Evolutionary conservation across 805 yeast species (phyloP).

Genomic region (Wickerhamomyces tratensis): DNA sequence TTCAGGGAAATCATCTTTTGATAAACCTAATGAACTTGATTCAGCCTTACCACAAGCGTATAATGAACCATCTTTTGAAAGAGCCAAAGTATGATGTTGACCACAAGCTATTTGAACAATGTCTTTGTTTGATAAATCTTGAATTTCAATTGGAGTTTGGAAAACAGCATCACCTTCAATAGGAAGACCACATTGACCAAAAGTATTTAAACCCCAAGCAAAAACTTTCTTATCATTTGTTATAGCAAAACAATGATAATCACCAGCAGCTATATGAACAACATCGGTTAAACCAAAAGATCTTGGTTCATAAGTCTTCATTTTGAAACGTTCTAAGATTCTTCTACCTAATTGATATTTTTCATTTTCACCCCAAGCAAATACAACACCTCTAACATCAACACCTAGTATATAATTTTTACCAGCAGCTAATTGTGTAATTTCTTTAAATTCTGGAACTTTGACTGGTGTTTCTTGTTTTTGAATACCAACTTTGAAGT

Average conservation of each 20-base stretch:
- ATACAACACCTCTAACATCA: slow-evolving; percentile 77
- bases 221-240: slow-evolving; percentile 59
- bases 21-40: slow-evolving; percentile 86
- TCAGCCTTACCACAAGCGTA: slow-evolving; percentile 88
- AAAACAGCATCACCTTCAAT: slow-evolving; percentile 83
- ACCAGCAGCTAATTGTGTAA: slow-evolving; percentile 82
- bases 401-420: slow-evolving; percentile 86
- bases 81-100: slow-evolving; percentile 84
- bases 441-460: slow-evolving; percentile 50
- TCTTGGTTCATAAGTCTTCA: slow-evolving; percentile 67
- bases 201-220: slow-evolving; percentile 96
- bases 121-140: slow-evolving; percentile 47
- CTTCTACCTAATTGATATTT: slow-evolving; percentile 87
- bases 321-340: slow-evolving; percentile 69
- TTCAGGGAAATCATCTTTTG: slow-evolving; percentile 54
- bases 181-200: slow-evolving; percentile 88
- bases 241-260: slow-evolving; percentile 91
- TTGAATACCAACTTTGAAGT: slow-evolving; percentile 57
- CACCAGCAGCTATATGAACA: slow-evolving; percentile 82
- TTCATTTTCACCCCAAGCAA: slow-evolving; percentile 97
- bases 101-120: slow-evolving; percentile 74
- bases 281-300: slow-evolving; percentile 76
- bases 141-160: slow-evolving; percentile 64
- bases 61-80: slow-evolving; percentile 63
- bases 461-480: slow-evolving; percentile 62